Evolutionary conservation across 2,329 filamentous ascomycete genomes (phyloP), one percentile per base, ranked within the genome.

Genomic region (Rutstroemia sydowiana): DNA sequence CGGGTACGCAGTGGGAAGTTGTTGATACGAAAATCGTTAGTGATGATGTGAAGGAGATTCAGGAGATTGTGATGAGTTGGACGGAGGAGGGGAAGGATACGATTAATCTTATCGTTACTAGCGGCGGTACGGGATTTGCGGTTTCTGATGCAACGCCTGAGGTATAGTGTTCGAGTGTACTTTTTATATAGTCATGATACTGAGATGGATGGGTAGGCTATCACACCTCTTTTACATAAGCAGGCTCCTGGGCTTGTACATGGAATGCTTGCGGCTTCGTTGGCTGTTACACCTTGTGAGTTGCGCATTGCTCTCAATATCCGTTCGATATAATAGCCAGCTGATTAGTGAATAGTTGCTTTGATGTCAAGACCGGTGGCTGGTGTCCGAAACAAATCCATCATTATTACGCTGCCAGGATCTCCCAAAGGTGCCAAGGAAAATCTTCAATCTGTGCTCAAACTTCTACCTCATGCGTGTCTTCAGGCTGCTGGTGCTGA

Each of bases 341-440:
- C 59, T 69, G 52, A 69, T 44, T 52, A 44, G 8, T 16, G 21
- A 47, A 21, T 52, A 95, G 90, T 98, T 71, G 93, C 93, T 41
- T 85, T 95, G 73, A 98, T 98, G 93, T 88, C 93, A 47, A 81
- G 93, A 42, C 93, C 93, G 4, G 87, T 95, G 11, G 93, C 93
- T 20, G 93, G 93, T 3, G 83, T 95, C 2, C 78, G 93, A 30
- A 84, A 92, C 56, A 82, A 82, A 55, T 85, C 88, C 1, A 70
- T 98, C 48, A 86, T 98, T 21, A 71, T 96, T 56, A 98, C 93
- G 0, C 73, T 98, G 3, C 93, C 93, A 0, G 93, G 93, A 1
- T 97, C 92, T 0, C 93, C 93, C 0, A 97, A 97, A 68, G 93
- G 91, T 1, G 93, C 93, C 8, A 88, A 83, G 63, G 93, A 98